Base-by-base conservation (phyloP, 2,329 filamentous ascomycete genomes). In the Nigrograna mackinnonii region DNA sequence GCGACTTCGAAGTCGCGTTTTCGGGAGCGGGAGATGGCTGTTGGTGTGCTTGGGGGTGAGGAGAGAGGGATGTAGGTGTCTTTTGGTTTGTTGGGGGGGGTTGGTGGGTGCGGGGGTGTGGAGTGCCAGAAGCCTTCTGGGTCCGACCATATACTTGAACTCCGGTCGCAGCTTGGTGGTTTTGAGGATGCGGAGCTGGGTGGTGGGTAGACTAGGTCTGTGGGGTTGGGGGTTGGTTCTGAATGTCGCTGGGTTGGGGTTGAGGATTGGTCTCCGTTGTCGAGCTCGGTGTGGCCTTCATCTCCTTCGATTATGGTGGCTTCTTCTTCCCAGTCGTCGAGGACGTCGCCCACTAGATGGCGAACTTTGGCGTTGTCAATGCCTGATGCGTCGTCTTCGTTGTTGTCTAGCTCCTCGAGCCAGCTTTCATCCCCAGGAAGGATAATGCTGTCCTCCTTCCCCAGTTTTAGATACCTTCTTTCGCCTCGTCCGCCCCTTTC, bases 391-490 rank as follows among this genome's bases (percentile, higher is more conserved):
- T 32, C 21, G 9, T 52, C 40, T 5, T 47, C 48, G 20, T 49
- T 44, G 2, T 40, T 44, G 7, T 55, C 31, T 1, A 60, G 36
- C 6, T 58, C 57, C 13, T 62, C 58, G 0, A 65, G 50, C 55
- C 55, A 64, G 43, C 57, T 62, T 37, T 60, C 57, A 4, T 64
- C 58, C 0, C 53, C 59, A 4, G 69, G 55, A 1, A 64, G 34
- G 21, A 45, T 40, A 20, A 57, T 48, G 34, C 57, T 62, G 5
- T 57, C 62, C 50, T 73, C 70, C 3, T 72, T 58, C 0, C 70
- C 69, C 0, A 75, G 54, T n/a, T 63, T 55, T 16, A 69, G 45
- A 48, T 73, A 75, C 5, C 67, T 60, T 0, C 68, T 50, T 37
- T 64, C 65, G 6, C 58, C 62, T 3, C 52, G 40, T 7, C 59